Base-by-base conservation (phyloP, 805 yeast species). In the Komagataella phaffii region DNA sequence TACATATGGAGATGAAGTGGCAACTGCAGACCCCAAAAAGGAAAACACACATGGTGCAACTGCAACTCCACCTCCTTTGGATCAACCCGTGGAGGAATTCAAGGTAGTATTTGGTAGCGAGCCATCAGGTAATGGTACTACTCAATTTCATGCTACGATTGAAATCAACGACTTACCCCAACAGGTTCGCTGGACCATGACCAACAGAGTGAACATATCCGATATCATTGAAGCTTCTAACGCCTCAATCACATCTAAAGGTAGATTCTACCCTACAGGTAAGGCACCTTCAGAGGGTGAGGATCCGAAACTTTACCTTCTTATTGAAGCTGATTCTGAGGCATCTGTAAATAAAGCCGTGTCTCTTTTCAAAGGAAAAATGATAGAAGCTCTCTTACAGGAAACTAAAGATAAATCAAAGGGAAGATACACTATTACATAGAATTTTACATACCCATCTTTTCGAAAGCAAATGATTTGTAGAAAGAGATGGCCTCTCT, bases 401-500 rank as follows among this genome's bases (percentile, higher is more conserved):
- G 53, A 51, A 17, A 30, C 40, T 30, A 30, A 30, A 30, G 53
- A 51, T 12, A 17, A 23, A 18, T 45, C 49, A 50, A 43, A 30
- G 46, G 54, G 54, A 24, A 49, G 47, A 18, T 52, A 52, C 36
- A 51, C 50, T 23, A 46, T 51, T 19, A 30, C 53, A 14, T 51
- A 24, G 8, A 18, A 19, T 47, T 44, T 51, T 24, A 49, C 48
- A 18, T 52, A 58, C 3, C 64, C 1, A 62, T 61, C 49, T 62
- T 85, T 53, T 83, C 85, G 64, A 90, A 89, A 2, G 83, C 91
- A 70, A 88, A 89, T 1, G 88, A 88, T 40, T 85, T 69, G 63
- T 89, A 90, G 59, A 88, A 85, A n/a, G 86, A 88, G 49, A 85
- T 74, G 0, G 88, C 88, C 62, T 91, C 97, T 52, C 87, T 77